These are phyloP conservation scores for Suillus subalutaceus DNA, from an alignment of 768 basidiomycete genomes.

Conservation along the genomic window DNA sequence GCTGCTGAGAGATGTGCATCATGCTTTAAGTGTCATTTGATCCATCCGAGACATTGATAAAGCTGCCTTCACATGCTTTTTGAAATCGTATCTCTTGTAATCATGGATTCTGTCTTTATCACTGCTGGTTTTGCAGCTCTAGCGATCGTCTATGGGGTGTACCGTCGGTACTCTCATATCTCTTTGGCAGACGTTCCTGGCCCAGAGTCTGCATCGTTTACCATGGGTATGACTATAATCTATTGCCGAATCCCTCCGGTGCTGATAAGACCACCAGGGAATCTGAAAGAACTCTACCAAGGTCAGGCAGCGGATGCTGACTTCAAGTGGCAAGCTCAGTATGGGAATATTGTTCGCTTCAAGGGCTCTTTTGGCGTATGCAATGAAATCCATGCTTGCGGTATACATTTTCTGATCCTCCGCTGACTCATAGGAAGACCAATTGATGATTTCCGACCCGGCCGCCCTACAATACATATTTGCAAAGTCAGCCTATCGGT, in stretches of 20 bases:
- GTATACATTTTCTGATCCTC: conserved; percentile 12
- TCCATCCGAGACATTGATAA: conserved; percentile 11
- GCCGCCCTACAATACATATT: conserved; percentile 46
- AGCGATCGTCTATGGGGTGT: conserved; percentile 10
- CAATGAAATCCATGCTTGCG: not conserved
- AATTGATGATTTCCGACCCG: conserved; percentile 49
- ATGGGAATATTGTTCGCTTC: conserved; percentile 33
- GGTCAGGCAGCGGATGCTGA: conserved; percentile 28
- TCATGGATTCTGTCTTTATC: conserved; percentile 16
- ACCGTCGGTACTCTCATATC: conserved; percentile 7
- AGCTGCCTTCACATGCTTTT: not conserved
- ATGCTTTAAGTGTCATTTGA: conserved; percentile 17
- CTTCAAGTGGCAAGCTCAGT: conserved; percentile 33
- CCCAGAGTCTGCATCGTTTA: conserved; percentile 25
- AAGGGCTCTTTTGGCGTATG: conserved; percentile 31
- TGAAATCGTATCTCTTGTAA: not conserved
- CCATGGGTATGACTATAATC: conserved; percentile 15
- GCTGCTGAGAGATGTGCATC: not conserved
- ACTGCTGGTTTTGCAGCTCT: conserved; percentile 14
- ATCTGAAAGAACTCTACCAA: conserved; percentile 33
- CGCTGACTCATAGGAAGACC: conserved; percentile 39
- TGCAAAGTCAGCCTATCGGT: conserved; percentile 46
- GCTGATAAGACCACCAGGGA: conserved; percentile 26
- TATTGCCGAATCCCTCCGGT: conserved; percentile 20
- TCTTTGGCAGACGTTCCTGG: conserved; percentile 23